phyloP scores from a whole-genome alignment of 148 eudicot genomes.

The Polygonum maritimum region DNA sequence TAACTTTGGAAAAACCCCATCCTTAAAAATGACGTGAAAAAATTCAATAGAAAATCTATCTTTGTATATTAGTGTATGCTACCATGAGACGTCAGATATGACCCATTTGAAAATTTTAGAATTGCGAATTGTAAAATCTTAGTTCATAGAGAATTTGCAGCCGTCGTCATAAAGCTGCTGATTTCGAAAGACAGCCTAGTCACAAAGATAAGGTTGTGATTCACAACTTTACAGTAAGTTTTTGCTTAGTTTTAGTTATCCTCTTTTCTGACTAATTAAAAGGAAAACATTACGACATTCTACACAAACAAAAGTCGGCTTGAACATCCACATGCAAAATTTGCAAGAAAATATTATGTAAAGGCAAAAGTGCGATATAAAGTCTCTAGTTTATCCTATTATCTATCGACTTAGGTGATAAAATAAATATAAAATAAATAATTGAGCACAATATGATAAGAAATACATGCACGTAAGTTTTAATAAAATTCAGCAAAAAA shows the following conservation, averaged over 20 bases:
- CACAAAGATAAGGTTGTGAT: conserved; percentile 7
- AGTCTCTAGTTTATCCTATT: not conserved
- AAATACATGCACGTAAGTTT: too few species aligned
- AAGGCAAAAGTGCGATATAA: not conserved
- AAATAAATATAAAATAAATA: not conserved
- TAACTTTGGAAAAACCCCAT: too few species aligned
- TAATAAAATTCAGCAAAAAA: too few species aligned
- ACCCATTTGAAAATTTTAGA: too few species aligned
- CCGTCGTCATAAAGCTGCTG: conserved; percentile 1
- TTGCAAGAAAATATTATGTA: not conserved
- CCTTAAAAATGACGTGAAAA: too few species aligned
- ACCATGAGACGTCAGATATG: too few species aligned
- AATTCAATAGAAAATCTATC: too few species aligned
- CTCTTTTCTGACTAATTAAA: not conserved
- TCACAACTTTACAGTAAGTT: not conserved
- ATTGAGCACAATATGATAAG: too few species aligned
- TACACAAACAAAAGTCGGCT: not conserved
- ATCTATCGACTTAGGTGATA: not conserved
- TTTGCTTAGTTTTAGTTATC: not conserved
- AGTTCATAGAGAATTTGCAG: not conserved
- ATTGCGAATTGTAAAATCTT: too few species aligned
- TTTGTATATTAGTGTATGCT: too few species aligned
- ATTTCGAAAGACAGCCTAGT: conserved; percentile 7
- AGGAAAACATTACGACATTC: not conserved
- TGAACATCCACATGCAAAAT: conserved; percentile 1